phyloP scores from a whole-genome alignment of 768 basidiomycete species.

The Filobasidium floriforme region DNA sequence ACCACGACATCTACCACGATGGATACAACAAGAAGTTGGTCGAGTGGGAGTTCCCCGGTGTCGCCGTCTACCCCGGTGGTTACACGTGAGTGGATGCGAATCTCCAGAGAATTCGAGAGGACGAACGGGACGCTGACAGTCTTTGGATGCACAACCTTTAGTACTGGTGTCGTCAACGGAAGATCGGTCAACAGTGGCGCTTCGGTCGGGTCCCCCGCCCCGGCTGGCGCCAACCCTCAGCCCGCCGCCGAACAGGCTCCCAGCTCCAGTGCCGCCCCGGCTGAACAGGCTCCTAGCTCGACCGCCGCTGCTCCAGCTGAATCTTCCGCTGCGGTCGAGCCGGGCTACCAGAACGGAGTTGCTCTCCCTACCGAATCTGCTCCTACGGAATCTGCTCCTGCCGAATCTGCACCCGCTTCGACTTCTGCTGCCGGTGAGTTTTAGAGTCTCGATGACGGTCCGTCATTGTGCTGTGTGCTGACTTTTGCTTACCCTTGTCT shows the following conservation, averaged over 20 bases:
- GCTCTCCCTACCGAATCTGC: not conserved
- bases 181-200: not conserved
- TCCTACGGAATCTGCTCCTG: not conserved
- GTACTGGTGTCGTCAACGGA: constrained; percentile 5
- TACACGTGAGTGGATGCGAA: not conserved
- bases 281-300: not conserved
- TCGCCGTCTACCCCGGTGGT: constrained; percentile 4
- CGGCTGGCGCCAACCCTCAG: not conserved
- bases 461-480: not conserved
- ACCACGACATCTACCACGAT: not conserved
- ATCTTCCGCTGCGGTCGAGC: not conserved
- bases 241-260: not conserved
- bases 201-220: not conserved
- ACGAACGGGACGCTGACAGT: not conserved
- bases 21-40: not conserved
- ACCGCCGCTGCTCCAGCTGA: not conserved
- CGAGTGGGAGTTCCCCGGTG: constrained; percentile 5
- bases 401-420: not conserved
- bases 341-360: not conserved
- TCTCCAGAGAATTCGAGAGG: not conserved
- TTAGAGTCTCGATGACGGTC: not conserved
- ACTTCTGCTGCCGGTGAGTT: not conserved
- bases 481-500: not conserved
- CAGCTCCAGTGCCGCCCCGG: too few species aligned
- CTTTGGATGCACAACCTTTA: not conserved